Conservation (phyloP, 345 rosid species). For the Salix koriyanagi region DNA sequence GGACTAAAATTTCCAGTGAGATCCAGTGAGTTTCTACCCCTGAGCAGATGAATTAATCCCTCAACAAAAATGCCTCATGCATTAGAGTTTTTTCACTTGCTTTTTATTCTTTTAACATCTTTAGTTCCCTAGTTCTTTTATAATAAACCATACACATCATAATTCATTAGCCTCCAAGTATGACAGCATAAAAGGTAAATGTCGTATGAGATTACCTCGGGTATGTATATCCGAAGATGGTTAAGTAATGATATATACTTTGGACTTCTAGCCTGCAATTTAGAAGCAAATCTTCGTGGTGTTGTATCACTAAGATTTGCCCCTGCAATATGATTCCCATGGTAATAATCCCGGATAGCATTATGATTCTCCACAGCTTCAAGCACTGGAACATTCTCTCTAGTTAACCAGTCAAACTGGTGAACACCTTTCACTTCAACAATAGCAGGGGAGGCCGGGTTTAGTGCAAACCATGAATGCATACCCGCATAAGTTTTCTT, state of each 20-base stretch:
- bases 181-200: background rate
- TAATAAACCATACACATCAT: conserved; percentile 3
- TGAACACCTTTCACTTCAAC: conserved; percentile 95
- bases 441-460: conserved; percentile 79
- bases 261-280: conserved; percentile 96
- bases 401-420: conserved; percentile 97
- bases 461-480: conserved; percentile 99
- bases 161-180: background rate
- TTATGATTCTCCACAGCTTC: conserved; percentile 93
- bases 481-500: conserved; percentile 98
- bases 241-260: conserved; percentile 98
- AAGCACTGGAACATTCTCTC: conserved; percentile 98
- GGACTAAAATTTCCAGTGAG: background rate
- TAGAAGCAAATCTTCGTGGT: conserved; percentile 91
- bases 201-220: conserved; percentile 61
- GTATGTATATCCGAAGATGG: conserved; percentile 94
- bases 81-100: background rate
- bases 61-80: background rate
- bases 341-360: conserved; percentile 83
- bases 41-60: background rate
- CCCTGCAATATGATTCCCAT: conserved; percentile 91
- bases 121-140: background rate
- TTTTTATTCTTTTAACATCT: background rate
- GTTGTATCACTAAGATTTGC: conserved; percentile 74
- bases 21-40: background rate